A percentile compares a stretch with the other conserved stretches of the same genome.
phyloP scores from a whole-genome alignment of 176 grass and related monocot species.

The Canna indica region DNA sequence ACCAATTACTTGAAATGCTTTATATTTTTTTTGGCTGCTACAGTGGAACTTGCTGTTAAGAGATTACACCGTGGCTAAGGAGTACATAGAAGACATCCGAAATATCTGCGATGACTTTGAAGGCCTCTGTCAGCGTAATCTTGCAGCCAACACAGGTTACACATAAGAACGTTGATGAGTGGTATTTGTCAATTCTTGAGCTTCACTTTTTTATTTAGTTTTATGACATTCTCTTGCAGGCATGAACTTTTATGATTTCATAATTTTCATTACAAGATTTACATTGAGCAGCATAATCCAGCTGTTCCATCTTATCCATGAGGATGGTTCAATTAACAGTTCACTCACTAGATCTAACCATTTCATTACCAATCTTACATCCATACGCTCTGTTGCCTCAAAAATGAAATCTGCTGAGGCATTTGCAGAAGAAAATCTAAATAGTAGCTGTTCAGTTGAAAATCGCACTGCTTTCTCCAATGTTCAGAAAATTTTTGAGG shows the following conservation, averaged over 20 bases:
- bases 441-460: conserved; percentile 43
- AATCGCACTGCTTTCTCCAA: conserved; percentile 66
- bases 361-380: conserved; percentile 51
- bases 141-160: conserved; percentile 89
- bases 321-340: conserved; percentile 17
- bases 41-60: conserved; percentile 88
- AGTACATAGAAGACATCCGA: conserved; percentile 94
- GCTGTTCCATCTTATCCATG: conserved; percentile 43
- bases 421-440: conserved; percentile 50
- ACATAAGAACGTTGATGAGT: not conserved
- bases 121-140: conserved; percentile 75
- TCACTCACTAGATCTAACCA: conserved; percentile 25
- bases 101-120: conserved; percentile 91
- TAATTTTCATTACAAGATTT: conserved; percentile 66
- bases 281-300: conserved; percentile 53
- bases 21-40: conserved; percentile 15
- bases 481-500: conserved; percentile 56
- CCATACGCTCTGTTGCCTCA: conserved; percentile 49
- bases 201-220: conserved; percentile 11
- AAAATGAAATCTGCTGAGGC: conserved; percentile 57
- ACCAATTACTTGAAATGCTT: not conserved
- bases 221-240: conserved; percentile 38
- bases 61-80: conserved; percentile 88
- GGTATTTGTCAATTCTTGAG: not conserved
- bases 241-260: conserved; percentile 97